Conservation (phyloP, 345 rosid genomes). For the Salix brachista region DNA sequence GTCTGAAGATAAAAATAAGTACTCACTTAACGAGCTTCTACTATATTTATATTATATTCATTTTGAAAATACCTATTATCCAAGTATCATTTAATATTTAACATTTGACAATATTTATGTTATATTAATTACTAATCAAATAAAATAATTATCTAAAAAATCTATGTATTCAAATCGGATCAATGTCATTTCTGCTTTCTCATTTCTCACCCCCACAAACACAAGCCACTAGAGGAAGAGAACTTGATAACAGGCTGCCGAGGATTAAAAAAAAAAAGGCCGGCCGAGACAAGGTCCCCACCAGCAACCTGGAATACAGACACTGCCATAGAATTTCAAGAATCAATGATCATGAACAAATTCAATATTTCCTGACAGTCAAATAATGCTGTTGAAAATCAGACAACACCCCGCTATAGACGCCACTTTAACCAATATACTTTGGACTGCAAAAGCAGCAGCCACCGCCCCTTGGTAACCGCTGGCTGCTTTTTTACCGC, state of each 20-base stretch:
- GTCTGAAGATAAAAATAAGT: no score
- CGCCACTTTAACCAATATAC: neutral
- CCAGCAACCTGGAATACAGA: slow-evolving; percentile 8
- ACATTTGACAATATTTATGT: no score
- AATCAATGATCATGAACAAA: slow-evolving; percentile 5
- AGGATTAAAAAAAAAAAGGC: neutral
- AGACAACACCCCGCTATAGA: slow-evolving; percentile 18
- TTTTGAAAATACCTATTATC: no score
- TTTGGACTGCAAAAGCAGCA: neutral
- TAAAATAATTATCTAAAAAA: no score
- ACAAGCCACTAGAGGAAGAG: slow-evolving; percentile 1
- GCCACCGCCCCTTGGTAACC: no score
- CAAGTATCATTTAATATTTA: no score
- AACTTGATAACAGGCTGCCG: slow-evolving; percentile 29
- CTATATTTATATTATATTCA: no score
- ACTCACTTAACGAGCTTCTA: no score
- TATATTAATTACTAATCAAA: no score
- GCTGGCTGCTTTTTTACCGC: no score
- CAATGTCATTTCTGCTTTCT: neutral
- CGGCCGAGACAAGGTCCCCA: slow-evolving; percentile 18
- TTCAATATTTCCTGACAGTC: slow-evolving; percentile 4
- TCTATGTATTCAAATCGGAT: no score
- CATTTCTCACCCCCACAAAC: neutral
- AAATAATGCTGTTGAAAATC: slow-evolving; percentile 17
- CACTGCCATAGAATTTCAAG: slow-evolving; percentile 17